Evolutionary conservation across 345 rosid genomes (phyloP).

Genomic region (Syzygium aqueum): DNA sequence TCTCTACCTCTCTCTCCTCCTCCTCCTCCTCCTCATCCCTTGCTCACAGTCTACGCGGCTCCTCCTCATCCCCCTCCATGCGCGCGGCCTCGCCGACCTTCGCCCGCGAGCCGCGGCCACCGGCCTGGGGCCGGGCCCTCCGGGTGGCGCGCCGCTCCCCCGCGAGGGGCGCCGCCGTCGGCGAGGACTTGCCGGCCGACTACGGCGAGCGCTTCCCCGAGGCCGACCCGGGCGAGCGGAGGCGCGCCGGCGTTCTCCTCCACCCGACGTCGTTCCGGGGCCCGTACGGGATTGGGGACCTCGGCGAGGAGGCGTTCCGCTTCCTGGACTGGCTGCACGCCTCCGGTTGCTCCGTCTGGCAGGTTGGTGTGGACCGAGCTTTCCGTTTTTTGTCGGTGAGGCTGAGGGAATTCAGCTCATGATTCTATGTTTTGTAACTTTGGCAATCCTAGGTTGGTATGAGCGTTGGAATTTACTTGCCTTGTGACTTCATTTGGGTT

Average conservation of each 20-base stretch:
- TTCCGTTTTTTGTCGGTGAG: background rate
- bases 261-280: slow-evolving; percentile 91
- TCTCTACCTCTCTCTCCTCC: background rate
- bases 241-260: slow-evolving; percentile 85
- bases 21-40: slow-evolving; percentile 7
- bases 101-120: background rate
- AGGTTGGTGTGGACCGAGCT: slow-evolving; percentile 23
- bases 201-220: slow-evolving; percentile 54
- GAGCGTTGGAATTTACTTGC: background rate
- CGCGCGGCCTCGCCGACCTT: background rate
- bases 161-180: slow-evolving; percentile 16
- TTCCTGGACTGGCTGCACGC: slow-evolving; percentile 87
- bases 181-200: slow-evolving; percentile 52
- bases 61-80: background rate
- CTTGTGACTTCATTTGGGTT: background rate
- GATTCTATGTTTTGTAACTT: background rate
- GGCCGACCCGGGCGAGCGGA: slow-evolving; percentile 20
- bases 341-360: slow-evolving; percentile 92
- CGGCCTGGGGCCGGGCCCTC: background rate
- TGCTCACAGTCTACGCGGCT: slow-evolving; percentile 6
- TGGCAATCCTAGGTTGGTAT: background rate
- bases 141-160: background rate
- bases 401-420: background rate
- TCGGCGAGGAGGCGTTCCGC: slow-evolving; percentile 64
- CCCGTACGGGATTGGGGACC: slow-evolving; percentile 79